Evolutionary conservation across 192 early-diverging fungal genomes (phyloP), one percentile per base, ranked within the genome.

Genomic region (Gonapodya sp.): DNA sequence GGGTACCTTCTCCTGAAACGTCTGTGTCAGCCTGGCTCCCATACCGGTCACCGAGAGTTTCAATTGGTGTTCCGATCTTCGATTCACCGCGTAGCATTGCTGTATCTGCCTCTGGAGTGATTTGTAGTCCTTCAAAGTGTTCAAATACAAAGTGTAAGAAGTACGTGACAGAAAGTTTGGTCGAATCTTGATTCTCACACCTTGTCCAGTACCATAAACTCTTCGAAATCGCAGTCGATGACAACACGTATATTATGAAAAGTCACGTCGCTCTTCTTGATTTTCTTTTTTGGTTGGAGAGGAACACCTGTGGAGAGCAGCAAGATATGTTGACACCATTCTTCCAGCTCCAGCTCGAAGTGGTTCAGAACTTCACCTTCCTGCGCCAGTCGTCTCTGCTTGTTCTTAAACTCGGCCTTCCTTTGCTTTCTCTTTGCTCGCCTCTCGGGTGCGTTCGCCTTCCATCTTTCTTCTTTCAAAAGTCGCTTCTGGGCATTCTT

Each of bases 401-500:
- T 86, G 31, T 84, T 85, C 36, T 86, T 92, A 82, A 85, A 85
- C 79, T 84, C 87, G 35, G 85, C 87, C 83, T 84, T 85, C 37
- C 86, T 84, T 73, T 87, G 84, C 30, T 77, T 32, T 31, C 32
- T 86, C 84, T 14, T 85, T 84, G 77, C 88, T 83, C 64, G 88
- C 84, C 1, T 85, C 88, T 30, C 85, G 83, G 0, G 73, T 79
- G 0, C 46, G 24, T 64, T 64, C 24, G 80, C 81, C 36, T 88
- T 84, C 88, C 89, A 93, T 34, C 87, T 80, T 79, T 93, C 87
- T 36, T 94, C 87, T 74, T 88, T 90, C 79, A 92, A 84, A 0
- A 90, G 83, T 35, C 89, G 90, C 80, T 97, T 97, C 35, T 86
- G 89, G 24, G 94, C 93, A 78, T 91, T 93, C 73, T 91, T 93